These are phyloP conservation scores for Cucurbita argyrosperma DNA, from an alignment of 306 rosid genomes.

Conservation along the genomic window DNA sequence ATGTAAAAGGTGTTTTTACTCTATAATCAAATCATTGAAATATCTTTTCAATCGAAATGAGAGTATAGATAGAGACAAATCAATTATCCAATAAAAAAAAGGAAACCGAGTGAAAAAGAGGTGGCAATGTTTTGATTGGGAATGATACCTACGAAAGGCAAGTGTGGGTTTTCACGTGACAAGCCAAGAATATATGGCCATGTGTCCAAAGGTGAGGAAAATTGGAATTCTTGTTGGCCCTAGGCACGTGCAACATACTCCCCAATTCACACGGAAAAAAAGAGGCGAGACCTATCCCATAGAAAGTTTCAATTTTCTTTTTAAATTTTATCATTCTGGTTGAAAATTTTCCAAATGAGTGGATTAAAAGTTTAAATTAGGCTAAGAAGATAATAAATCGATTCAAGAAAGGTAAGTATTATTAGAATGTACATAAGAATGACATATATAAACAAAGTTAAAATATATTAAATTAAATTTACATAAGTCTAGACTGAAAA, in stretches of 20 bases:
- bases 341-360: too few species aligned
- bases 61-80: neutral
- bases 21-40: neutral
- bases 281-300: neutral
- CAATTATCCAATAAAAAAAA: neutral
- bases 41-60: neutral
- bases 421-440: too few species aligned
- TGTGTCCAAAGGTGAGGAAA: neutral
- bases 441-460: too few species aligned
- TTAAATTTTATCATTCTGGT: too few species aligned
- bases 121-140: neutral
- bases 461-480: too few species aligned
- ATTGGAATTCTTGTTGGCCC: neutral
- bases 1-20: neutral
- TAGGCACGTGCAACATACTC: neutral
- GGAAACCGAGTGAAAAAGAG: neutral
- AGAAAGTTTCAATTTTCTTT: too few species aligned
- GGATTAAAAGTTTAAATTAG: too few species aligned
- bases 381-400: too few species aligned
- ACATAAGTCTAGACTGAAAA: too few species aligned
- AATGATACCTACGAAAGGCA: neutral
- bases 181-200: neutral
- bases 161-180: constrained; percentile 4
- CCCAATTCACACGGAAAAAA: neutral
- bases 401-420: too few species aligned